Conservation (phyloP, 1,284 basidiomycete genomes). For the Sanguinoderma infundibulare region DNA sequence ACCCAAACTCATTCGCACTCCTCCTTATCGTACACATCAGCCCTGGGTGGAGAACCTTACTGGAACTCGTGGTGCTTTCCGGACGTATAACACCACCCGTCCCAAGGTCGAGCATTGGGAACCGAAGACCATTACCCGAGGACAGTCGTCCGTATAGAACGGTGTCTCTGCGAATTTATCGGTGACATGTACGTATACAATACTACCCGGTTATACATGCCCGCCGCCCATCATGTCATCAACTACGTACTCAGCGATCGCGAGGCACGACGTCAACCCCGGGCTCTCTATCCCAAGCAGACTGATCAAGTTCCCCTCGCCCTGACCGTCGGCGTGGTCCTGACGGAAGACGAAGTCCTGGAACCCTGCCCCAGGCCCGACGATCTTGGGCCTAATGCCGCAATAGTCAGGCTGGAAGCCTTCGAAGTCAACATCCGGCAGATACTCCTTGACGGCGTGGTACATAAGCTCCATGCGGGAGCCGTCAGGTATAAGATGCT, state of each 20-base stretch:
- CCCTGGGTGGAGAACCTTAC: conserved; percentile 88
- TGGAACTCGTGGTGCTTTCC: conserved; percentile 88
- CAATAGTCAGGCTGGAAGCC: conserved; percentile 88
- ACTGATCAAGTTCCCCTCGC: conserved; percentile 65
- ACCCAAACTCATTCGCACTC: background rate
- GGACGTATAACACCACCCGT: conserved; percentile 83
- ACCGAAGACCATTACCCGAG: conserved; percentile 67
- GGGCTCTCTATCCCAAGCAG: conserved; percentile 82
- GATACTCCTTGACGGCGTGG: conserved; percentile 68
- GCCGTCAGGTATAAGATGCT: conserved; percentile 71
- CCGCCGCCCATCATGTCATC: conserved; percentile 52
- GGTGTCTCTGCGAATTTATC: background rate
- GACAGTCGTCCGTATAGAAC: conserved; percentile 20
- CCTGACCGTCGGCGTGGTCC: conserved; percentile 46
- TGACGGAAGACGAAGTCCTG: conserved; percentile 81
- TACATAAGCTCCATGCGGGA: conserved; percentile 69
- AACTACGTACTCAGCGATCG: conserved; percentile 74
- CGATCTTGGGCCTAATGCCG: conserved; percentile 91
- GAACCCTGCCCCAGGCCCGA: conserved; percentile 76
- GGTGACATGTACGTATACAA: conserved; percentile 9
- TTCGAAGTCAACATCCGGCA: conserved; percentile 70
- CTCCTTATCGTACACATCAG: conserved; percentile 41
- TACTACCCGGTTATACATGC: conserved; percentile 10
- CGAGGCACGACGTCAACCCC: conserved; percentile 75
- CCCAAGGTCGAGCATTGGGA: conserved; percentile 88